These are phyloP conservation scores for Candida michaelii DNA, from an alignment of 805 yeast genomes.

Conservation along the genomic window DNA sequence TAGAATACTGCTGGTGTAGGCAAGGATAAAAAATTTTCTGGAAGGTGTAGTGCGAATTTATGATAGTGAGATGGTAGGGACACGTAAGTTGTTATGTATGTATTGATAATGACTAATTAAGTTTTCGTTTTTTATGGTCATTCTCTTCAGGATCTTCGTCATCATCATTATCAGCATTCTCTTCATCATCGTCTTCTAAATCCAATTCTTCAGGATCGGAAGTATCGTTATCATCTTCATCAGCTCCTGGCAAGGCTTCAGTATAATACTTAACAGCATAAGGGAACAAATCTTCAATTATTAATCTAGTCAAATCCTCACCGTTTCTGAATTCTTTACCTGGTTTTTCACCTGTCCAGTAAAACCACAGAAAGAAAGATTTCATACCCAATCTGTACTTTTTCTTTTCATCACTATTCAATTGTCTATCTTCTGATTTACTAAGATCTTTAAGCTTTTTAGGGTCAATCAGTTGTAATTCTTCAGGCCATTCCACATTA, in stretches of 20 bases:
- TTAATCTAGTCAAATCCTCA: conserved; percentile 68
- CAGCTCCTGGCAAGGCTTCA: conserved; percentile 63
- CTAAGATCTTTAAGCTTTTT: conserved; percentile 34
- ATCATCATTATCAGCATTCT: conserved; percentile 8
- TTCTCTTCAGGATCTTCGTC: conserved; percentile 1
- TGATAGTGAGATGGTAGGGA: too few species aligned
- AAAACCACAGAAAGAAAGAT: conserved; percentile 84
- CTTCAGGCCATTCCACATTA: conserved; percentile 67
- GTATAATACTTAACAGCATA: conserved; percentile 81
- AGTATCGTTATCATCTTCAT: conserved; percentile 51
- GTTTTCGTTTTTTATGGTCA: neutral
- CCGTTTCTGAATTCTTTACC: conserved; percentile 79
- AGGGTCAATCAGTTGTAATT: conserved; percentile 58
- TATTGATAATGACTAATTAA: too few species aligned
- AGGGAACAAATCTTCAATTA: conserved; percentile 81
- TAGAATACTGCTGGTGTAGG: conserved; percentile 1
- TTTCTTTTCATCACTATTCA: conserved; percentile 54
- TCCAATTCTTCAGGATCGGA: conserved; percentile 54
- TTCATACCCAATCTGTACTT: conserved; percentile 71
- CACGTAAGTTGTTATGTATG: too few species aligned
- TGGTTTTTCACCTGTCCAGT: conserved; percentile 78
- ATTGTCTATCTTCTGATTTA: conserved; percentile 34
- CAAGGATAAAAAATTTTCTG: conserved; percentile 2
- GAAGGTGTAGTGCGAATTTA: neutral
- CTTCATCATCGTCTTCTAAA: conserved; percentile 19